phyloP scores from a whole-genome alignment of 1,284 basidiomycete species.

The Anthracocystis panici-leucophaei region DNA sequence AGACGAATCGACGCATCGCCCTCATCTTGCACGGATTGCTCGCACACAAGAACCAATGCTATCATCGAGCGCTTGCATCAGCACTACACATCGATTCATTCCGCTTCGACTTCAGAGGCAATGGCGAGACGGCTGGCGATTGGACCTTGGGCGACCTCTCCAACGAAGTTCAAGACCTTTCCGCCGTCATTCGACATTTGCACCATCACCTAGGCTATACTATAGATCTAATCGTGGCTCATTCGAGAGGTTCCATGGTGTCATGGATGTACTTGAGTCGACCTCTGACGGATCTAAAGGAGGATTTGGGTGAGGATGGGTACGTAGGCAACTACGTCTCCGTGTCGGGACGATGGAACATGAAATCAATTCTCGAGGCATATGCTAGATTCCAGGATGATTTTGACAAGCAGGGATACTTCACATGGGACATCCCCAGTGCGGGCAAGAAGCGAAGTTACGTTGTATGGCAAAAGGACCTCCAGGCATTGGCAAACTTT shows the following conservation, averaged over 20 bases:
- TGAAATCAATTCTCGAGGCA: slow-evolving; percentile 16
- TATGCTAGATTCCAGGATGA: slow-evolving; percentile 22
- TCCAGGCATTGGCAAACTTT: slow-evolving; percentile 34
- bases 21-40: slow-evolving; percentile 59
- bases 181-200: slow-evolving; percentile 26
- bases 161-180: slow-evolving; percentile 37
- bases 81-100: slow-evolving; percentile 80
- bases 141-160: slow-evolving; percentile 30
- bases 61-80: slow-evolving; percentile 78
- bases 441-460: slow-evolving; percentile 42
- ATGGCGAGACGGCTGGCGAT: slow-evolving; percentile 27
- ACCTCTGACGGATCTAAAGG: slow-evolving; percentile 5
- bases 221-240: slow-evolving; percentile 30
- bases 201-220: slow-evolving; percentile 12
- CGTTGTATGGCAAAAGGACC: slow-evolving; percentile 35
- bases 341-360: slow-evolving; percentile 22
- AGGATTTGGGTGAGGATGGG: background rate
- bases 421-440: slow-evolving; percentile 51
- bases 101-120: slow-evolving; percentile 80
- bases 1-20: slow-evolving; percentile 27
- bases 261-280: slow-evolving; percentile 36
- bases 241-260: slow-evolving; percentile 34
- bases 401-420: slow-evolving; percentile 42
- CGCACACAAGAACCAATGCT: slow-evolving; percentile 76
- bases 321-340: slow-evolving; percentile 25